These are phyloP conservation scores for Phytophthora pini DNA, from an alignment of 352 stramenopile species.

Conservation along the genomic window DNA sequence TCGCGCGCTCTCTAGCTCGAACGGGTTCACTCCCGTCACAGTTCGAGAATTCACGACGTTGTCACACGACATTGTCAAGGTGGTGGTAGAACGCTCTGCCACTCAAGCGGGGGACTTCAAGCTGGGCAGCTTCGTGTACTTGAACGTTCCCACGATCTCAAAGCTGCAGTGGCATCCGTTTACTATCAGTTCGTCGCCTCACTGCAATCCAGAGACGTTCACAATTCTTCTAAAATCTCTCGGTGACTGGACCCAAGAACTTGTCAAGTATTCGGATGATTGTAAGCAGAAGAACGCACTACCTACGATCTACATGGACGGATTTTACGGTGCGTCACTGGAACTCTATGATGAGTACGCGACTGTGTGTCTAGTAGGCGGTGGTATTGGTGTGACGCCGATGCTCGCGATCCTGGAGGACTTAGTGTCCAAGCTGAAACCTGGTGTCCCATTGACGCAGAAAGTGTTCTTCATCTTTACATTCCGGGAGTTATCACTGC, in stretches of 20 bases:
- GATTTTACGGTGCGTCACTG: conserved; percentile 57
- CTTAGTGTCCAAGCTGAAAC: conserved; percentile 29
- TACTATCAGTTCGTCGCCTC: conserved; percentile 51
- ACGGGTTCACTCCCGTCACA: conserved; percentile 34
- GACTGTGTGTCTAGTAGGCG: conserved; percentile 52
- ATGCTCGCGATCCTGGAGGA: conserved; percentile 60
- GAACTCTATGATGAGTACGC: conserved; percentile 46
- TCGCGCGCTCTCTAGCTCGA: conserved; percentile 42
- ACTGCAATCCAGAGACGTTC: conserved; percentile 32
- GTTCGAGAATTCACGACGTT: conserved; percentile 40
- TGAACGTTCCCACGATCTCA: conserved; percentile 49
- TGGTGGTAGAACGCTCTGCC: conserved; percentile 37
- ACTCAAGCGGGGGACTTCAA: conserved; percentile 28
- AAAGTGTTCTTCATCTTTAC: conserved; percentile 53
- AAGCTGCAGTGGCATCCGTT: conserved; percentile 62
- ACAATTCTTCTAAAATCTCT: conserved; percentile 59
- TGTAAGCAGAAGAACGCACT: conserved; percentile 34
- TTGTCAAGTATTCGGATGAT: conserved; percentile 44
- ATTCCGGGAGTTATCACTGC: conserved; percentile 47
- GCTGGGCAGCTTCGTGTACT: conserved; percentile 51
- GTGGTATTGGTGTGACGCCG: conserved; percentile 57
- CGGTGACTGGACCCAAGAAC: conserved; percentile 52
- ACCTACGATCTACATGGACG: conserved; percentile 57
- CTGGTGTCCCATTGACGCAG: conserved; percentile 14
- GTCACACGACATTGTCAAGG: conserved; percentile 37